A percentile compares a stretch with the other conserved stretches of the same genome.
Conservation (phyloP, 345 rosid genomes). For the Eucalyptus polyanthemos region DNA sequence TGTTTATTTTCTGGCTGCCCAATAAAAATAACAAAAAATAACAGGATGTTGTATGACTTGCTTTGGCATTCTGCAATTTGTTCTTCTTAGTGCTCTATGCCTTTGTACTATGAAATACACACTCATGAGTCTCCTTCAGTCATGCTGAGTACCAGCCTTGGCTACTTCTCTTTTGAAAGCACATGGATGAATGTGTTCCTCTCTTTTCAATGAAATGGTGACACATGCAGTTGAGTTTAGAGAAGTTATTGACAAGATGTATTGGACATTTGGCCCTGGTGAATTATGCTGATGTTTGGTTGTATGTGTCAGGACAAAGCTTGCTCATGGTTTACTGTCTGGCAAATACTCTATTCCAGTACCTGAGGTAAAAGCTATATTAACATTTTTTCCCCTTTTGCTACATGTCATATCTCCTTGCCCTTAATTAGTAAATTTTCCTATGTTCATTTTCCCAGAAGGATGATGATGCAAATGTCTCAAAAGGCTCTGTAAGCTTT, state of each 20-base stretch:
- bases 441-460: constrained; percentile 22
- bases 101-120: background rate
- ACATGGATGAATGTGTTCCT: background rate
- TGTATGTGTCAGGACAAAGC: constrained; percentile 66
- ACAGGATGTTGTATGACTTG: background rate
- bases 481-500: constrained; percentile 12
- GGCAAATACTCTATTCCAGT: constrained; percentile 87
- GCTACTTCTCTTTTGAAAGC: background rate
- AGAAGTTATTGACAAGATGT: background rate
- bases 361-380: constrained; percentile 33
- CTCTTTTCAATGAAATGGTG: background rate
- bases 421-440: background rate
- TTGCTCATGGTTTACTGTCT: constrained; percentile 91
- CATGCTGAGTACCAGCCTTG: background rate
- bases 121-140: background rate
- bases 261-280: background rate
- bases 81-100: background rate
- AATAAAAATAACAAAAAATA: background rate
- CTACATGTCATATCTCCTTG: background rate
- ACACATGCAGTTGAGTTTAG: background rate
- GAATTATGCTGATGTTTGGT: background rate
- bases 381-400: background rate
- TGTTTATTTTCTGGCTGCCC: background rate
- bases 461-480: constrained; percentile 20
- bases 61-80: background rate